phyloP scores from a whole-genome alignment of 2,329 filamentous ascomycete genomes.

The Scytalidium sp. region DNA sequence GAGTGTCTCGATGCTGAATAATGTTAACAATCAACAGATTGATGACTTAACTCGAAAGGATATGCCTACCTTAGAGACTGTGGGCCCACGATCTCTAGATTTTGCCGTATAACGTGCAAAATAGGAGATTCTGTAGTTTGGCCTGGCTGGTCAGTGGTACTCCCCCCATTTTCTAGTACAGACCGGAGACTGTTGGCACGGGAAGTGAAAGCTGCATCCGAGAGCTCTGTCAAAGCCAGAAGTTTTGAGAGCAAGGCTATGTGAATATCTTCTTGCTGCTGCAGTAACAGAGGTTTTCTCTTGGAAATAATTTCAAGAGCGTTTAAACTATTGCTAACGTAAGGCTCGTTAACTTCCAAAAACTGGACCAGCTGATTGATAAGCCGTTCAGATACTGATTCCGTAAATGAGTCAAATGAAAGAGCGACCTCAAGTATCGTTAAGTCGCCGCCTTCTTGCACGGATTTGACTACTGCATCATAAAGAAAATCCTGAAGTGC shows the following conservation, averaged over 20 bases:
- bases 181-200: constrained; percentile 33
- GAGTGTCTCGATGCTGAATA: constrained; percentile 47
- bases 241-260: constrained; percentile 50
- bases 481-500: constrained; percentile 47
- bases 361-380: constrained; percentile 24
- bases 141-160: constrained; percentile 10
- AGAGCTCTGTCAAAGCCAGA: constrained; percentile 50
- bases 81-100: constrained; percentile 46
- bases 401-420: constrained; percentile 24
- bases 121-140: constrained; percentile 35
- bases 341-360: constrained; percentile 18
- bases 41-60: neutral
- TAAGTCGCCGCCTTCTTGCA: constrained; percentile 35
- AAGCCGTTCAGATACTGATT: constrained; percentile 26
- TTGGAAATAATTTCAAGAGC: constrained; percentile 47
- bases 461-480: constrained; percentile 35
- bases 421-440: constrained; percentile 48
- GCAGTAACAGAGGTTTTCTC: constrained; percentile 41
- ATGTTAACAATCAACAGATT: constrained; percentile 15
- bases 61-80: constrained; percentile 48
- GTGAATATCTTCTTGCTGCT: constrained; percentile 41
- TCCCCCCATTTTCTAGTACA: constrained; percentile 36
- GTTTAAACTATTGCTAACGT: constrained; percentile 32
- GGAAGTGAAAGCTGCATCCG: constrained; percentile 30
- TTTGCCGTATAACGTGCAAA: constrained; percentile 50